These are phyloP conservation scores for Trematosphaeria pertusa DNA, from an alignment of 2,329 filamentous ascomycete genomes.

Conservation along the genomic window DNA sequence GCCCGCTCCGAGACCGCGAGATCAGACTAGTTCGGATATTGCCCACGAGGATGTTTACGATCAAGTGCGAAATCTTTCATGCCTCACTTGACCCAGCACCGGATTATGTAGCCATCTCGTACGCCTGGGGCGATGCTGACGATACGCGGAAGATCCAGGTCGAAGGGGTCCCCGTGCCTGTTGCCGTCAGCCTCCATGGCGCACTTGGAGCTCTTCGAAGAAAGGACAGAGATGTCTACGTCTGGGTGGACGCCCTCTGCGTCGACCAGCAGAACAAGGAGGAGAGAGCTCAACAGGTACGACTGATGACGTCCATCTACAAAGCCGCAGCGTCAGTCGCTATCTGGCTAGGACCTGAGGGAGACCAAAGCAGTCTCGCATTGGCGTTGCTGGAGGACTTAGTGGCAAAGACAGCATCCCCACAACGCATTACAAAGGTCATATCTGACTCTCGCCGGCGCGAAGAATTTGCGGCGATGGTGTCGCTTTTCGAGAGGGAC, in stretches of 20 bases:
- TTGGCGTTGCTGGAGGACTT: slow-evolving; percentile 35
- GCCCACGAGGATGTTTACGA: slow-evolving; percentile 16
- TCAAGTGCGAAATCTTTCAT: slow-evolving; percentile 24
- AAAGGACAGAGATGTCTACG: slow-evolving; percentile 14
- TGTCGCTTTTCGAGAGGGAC: slow-evolving; percentile 44
- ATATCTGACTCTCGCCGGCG: not conserved
- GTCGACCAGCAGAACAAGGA: slow-evolving; percentile 33
- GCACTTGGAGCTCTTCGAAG: slow-evolving; percentile 21
- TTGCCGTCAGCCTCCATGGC: slow-evolving; percentile 23
- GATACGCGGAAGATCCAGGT: slow-evolving; percentile 23
- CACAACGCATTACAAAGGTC: not conserved
- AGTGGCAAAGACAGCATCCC: not conserved
- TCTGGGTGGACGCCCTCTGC: slow-evolving; percentile 40
- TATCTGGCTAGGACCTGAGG: slow-evolving; percentile 38
- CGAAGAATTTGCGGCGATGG: slow-evolving; percentile 33
- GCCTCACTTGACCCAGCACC: slow-evolving; percentile 20
- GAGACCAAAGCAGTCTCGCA: slow-evolving; percentile 34
- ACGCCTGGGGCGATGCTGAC: slow-evolving; percentile 43
- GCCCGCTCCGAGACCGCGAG: slow-evolving; percentile 11
- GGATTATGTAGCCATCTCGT: slow-evolving; percentile 41
- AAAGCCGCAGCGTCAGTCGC: slow-evolving; percentile 17
- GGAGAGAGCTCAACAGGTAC: slow-evolving; percentile 26
- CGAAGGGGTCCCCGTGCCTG: slow-evolving; percentile 14
- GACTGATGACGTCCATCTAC: slow-evolving; percentile 30
- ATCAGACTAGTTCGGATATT: slow-evolving; percentile 23